Percentiles rank a stretch among this genome's conserved stretches.
Conservation (phyloP, 2,329 filamentous ascomycete genomes). For the Acephala macrosclerotiorum region DNA sequence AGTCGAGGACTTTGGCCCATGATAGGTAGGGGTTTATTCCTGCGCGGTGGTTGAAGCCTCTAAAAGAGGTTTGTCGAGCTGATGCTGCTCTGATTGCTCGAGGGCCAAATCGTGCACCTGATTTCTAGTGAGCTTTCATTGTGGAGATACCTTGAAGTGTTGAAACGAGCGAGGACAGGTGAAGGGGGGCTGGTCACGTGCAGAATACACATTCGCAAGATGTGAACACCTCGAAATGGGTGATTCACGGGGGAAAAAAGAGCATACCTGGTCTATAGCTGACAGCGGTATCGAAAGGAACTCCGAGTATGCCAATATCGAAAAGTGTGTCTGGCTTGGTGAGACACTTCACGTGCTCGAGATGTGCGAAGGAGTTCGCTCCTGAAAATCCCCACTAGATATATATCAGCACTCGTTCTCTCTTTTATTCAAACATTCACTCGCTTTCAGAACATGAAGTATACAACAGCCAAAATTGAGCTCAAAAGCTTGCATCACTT, state of each 20-base stretch:
- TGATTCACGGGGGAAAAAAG: neutral
- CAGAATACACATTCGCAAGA: neutral
- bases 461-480: neutral
- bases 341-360: slow-evolving; percentile 73
- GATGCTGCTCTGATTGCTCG: slow-evolving; percentile 87
- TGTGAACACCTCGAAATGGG: neutral
- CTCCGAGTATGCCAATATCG: slow-evolving; percentile 77
- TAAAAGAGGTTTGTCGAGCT: slow-evolving; percentile 78
- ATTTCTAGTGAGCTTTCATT: slow-evolving; percentile 8
- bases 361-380: slow-evolving; percentile 77
- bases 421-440: neutral
- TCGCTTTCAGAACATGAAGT: neutral
- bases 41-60: slow-evolving; percentile 84
- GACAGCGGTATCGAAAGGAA: slow-evolving; percentile 77
- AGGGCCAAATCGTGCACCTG: slow-evolving; percentile 82
- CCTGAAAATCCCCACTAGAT: slow-evolving; percentile 70
- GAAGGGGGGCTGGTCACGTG: neutral
- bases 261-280: slow-evolving; percentile 70
- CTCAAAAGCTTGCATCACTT: neutral
- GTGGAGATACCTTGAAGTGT: neutral
- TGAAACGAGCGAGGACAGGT: neutral
- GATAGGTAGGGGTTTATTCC: slow-evolving; percentile 83
- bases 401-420: neutral
- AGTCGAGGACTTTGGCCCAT: slow-evolving; percentile 84
- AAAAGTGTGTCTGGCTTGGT: slow-evolving; percentile 68